Conservation (phyloP, 305 asterid species). For the Ruellia speciosa region DNA sequence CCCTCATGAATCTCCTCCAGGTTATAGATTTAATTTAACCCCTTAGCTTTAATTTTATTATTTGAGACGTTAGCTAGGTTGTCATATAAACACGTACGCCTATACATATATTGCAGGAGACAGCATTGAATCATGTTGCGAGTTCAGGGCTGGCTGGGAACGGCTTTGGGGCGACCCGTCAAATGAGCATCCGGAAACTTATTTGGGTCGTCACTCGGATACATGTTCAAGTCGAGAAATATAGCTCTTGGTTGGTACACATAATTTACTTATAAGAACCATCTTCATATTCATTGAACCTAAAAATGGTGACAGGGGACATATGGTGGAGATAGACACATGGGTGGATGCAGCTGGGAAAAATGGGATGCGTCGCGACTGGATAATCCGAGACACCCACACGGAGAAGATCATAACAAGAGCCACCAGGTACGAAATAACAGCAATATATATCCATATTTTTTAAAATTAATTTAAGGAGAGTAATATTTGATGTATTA, state of each 20-base stretch:
- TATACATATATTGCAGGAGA: conserved; percentile 42
- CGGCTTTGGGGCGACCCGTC: conserved; percentile 85
- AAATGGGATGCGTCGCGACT: conserved; percentile 83
- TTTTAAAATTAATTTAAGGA: too few species aligned
- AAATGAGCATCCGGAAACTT: conserved; percentile 67
- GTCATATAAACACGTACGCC: background rate
- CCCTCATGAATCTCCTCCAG: conserved; percentile 38
- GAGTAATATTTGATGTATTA: too few species aligned
- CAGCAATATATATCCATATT: too few species aligned
- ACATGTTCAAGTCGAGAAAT: conserved; percentile 59
- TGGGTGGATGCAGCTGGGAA: conserved; percentile 93
- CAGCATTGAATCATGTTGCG: conserved; percentile 80
- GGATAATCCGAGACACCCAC: conserved; percentile 66
- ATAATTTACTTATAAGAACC: too few species aligned
- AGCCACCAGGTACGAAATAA: conserved; percentile 7
- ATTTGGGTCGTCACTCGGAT: conserved; percentile 85
- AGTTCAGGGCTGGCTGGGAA: conserved; percentile 64
- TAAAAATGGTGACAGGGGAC: conserved; percentile 48
- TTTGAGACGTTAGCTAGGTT: background rate
- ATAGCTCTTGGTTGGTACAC: conserved; percentile 49
- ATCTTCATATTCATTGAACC: background rate
- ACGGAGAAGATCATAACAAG: conserved; percentile 24
- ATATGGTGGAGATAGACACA: conserved; percentile 76
- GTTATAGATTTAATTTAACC: background rate
- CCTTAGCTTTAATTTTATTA: too few species aligned